These are phyloP conservation scores for Kwoniella heveanensis DNA, from an alignment of 768 basidiomycete species.

Conservation along the genomic window DNA sequence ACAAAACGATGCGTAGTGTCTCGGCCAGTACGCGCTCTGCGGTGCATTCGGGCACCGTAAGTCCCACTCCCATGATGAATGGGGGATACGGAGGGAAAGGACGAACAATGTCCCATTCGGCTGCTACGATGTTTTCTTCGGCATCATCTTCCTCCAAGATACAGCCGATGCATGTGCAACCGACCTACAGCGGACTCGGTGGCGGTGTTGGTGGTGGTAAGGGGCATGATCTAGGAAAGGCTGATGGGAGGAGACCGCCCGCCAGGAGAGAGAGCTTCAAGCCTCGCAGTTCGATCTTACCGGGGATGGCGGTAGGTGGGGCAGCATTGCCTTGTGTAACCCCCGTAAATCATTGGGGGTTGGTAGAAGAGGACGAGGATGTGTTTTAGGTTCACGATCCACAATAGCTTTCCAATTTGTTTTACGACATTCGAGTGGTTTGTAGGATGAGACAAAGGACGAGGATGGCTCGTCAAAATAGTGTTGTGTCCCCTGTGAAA, in stretches of 20 bases:
- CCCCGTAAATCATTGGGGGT: slow-evolving; percentile 7
- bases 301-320: slow-evolving; percentile 6
- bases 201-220: slow-evolving; percentile 1
- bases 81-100: slow-evolving; percentile 1
- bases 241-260: slow-evolving; percentile 4
- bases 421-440: too few species aligned
- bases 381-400: slow-evolving; percentile 20
- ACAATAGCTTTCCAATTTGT: too few species aligned
- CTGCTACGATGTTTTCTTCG: slow-evolving; percentile 5
- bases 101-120: slow-evolving; percentile 12
- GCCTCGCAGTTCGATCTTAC: slow-evolving; percentile 17
- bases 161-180: not conserved
- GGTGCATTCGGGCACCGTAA: not conserved
- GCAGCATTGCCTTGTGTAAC: not conserved
- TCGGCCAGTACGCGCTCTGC: slow-evolving; percentile 7
- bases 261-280: slow-evolving; percentile 23
- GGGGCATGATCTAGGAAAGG: not conserved
- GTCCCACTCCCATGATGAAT: slow-evolving; percentile 11
- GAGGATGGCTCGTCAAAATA: too few species aligned
- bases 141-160: not conserved
- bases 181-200: not conserved
- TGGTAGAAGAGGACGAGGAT: slow-evolving; percentile 29
- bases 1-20: slow-evolving; percentile 1
- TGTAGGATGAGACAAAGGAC: too few species aligned
- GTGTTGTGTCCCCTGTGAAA: too few species aligned